Percentiles rank a stretch among this genome's conserved stretches.
These are phyloP conservation scores for Wickerhamomyces subpelliculosus DNA, from an alignment of 805 yeast species.

Conservation along the genomic window DNA sequence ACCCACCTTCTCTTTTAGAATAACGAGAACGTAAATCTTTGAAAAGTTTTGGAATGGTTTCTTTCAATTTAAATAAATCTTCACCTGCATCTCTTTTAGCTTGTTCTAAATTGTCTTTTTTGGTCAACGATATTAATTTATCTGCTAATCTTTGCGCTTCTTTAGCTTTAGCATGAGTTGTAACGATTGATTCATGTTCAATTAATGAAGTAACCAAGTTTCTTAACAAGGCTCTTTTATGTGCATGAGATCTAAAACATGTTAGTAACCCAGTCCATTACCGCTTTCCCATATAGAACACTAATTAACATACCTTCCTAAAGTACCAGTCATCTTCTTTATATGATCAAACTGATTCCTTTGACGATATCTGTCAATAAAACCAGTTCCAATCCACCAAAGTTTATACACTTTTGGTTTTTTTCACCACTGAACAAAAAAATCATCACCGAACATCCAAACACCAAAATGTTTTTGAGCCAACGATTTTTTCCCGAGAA, in stretches of 20 bases:
- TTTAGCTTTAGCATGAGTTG: conserved; percentile 73
- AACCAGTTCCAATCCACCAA: too few species aligned
- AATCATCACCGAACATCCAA: not conserved
- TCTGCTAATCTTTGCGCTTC: conserved; percentile 60
- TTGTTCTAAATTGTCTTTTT: conserved; percentile 24
- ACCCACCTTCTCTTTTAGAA: conserved; percentile 62
- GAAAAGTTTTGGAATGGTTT: conserved; percentile 56
- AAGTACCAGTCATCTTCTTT: too few species aligned
- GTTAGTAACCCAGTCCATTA: not conserved
- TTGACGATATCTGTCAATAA: too few species aligned
- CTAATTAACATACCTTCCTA: too few species aligned
- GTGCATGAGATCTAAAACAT: conserved; percentile 19
- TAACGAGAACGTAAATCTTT: conserved; percentile 62
- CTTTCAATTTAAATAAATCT: conserved; percentile 40
- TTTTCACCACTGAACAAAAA: not conserved
- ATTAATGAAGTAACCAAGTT: conserved; percentile 62
- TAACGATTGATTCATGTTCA: conserved; percentile 63
- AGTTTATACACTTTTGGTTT: not conserved
- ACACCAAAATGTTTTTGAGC: not conserved
- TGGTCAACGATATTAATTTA: conserved; percentile 54
- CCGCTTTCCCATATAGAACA: too few species aligned
- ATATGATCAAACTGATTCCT: too few species aligned
- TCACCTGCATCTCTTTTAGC: conserved; percentile 30
- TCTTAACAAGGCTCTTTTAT: conserved; percentile 41
- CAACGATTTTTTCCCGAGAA: not conserved